Evolutionary conservation across 768 basidiomycete genomes (phyloP).

Genomic region (Coprinellus micaceus): DNA sequence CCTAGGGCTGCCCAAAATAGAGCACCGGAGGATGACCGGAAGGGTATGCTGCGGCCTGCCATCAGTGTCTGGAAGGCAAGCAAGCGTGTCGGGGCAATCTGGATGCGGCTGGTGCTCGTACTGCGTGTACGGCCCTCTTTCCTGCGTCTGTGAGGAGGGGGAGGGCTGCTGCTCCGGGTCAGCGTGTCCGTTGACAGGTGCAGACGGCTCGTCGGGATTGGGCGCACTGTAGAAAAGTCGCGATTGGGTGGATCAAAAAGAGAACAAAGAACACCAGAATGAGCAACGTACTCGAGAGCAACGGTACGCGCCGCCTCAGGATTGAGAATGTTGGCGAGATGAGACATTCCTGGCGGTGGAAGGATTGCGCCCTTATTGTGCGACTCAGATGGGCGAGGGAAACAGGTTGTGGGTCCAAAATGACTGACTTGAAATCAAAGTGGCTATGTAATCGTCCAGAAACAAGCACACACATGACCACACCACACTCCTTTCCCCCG

Average conservation of each 20-base stretch:
- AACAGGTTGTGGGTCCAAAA: conserved; percentile 31
- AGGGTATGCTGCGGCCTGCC: conserved; percentile 81
- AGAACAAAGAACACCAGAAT: conserved; percentile 9
- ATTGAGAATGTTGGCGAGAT: conserved; percentile 53
- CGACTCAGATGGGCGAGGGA: conserved; percentile 3
- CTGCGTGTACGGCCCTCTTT: neutral
- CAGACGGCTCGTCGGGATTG: neutral
- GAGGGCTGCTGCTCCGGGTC: conserved; percentile 17
- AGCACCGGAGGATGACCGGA: conserved; percentile 80
- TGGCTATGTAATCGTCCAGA: conserved; percentile 8
- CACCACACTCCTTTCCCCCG: neutral
- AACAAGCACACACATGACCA: conserved; percentile 13
- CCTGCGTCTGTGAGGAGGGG: conserved; percentile 22
- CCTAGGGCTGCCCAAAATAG: conserved; percentile 73
- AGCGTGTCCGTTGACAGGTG: conserved; percentile 17
- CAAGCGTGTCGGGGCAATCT: conserved; percentile 73
- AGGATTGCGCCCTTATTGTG: conserved; percentile 9
- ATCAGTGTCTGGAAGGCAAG: conserved; percentile 74
- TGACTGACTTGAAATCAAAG: conserved; percentile 16
- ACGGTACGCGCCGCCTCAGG: conserved; percentile 41
- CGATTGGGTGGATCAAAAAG: conserved; percentile 11
- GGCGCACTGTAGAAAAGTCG: conserved; percentile 13
- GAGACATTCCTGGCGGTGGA: conserved; percentile 45
- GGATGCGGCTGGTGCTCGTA: conserved; percentile 61
- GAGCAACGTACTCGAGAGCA: conserved; percentile 38